Base-by-base conservation (phyloP, 2,329 filamentous ascomycete species). In the Thelonectria blattea region DNA sequence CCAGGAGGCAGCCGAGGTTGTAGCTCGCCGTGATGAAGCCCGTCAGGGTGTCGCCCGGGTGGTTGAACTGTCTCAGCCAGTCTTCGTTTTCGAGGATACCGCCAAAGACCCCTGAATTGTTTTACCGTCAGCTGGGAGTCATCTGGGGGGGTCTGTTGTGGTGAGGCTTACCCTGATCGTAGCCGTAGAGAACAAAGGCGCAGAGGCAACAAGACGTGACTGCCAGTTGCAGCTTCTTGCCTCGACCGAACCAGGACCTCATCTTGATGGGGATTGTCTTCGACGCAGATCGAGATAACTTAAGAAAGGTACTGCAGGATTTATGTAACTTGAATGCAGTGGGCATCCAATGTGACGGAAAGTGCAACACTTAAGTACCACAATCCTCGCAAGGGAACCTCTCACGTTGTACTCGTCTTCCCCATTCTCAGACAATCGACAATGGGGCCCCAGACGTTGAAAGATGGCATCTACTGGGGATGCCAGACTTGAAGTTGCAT, bases 31-130 rank as follows among this genome's bases (percentile, higher is more conserved):
- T 65, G 18, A 72, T 72, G 49, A 71, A 65, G 1, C 70, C 70
- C 1, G 66, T 70, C 18, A 67, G 47, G 0, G 67, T 65, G 14
- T 71, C 68, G 2, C 59, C 62, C 0, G 70, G 70, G 5, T 68
- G 57, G 4, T 62, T n/a, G 20, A 72, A 69, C 27, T 67, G 68
- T 5, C 63, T 27, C 12, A 81, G 71, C 61, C 78, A 83, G 52
- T 82, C 74, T 14, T 75, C 66, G 46, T 78, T 80, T 12, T 78
- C 75, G 9, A 82, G 71, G 20, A 83, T 79, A 11, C 79, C 78
- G 11, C 77, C 75, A 57, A 82, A 81, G 0, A 81, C 78, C 79
- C 79, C 64, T 82, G 80, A 50, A 5, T 6, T 2, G 15, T 37
- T 24, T 4, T 24, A 37, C 12, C 2, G 27, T 30, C 27, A 30